Evolutionary conservation across 768 basidiomycete genomes (phyloP), one percentile per base, ranked within the genome.

Genomic region (Auricularia heimuer): DNA sequence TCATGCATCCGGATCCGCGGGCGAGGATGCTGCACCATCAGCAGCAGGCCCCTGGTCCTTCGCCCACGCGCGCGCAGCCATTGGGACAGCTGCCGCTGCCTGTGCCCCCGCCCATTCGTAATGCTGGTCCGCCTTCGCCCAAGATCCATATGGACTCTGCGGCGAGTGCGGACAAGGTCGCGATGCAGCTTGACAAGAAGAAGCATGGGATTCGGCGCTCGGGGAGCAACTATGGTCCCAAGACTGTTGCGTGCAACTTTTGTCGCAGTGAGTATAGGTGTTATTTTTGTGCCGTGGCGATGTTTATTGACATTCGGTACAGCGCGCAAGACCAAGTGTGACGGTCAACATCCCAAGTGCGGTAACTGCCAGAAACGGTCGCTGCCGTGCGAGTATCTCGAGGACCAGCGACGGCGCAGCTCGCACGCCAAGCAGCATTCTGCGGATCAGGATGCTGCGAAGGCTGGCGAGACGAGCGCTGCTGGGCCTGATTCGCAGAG

Each of bases 261-360:
- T 93, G 91, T 75, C 83, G 91, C 79, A 89, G 91, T 92, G 71
- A 64, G 85, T 78, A 62, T 45, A 39, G 39, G 8, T 42, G 64
- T 45, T 62, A 29, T 62, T 35, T 51, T 33, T 63, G 56, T 12
- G 45, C 33, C 29, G 12, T 29, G 12, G n/a, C 34, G 44, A 24
- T 54, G 34, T 24, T 44, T 21, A 47, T 8, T 3, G 14, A 36
- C 66, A 35, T 42, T 42, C 8, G 39, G 8, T 69, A 16, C 67
- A 92, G 91, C 90, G 42, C 91, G 91, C 66, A 93, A 93, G 78
- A 93, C 91, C 21, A 88, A 90, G 73, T 93, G 91, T 70, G 91
- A 93, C 73, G 91, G 91, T 47, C 88, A 81, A n/a, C 89, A 90
- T 71, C 91, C 91, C 36, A 82, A 87, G 34, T 93, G 91, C 73